phyloP scores from a whole-genome alignment of 2,329 filamentous ascomycete species.

The Fusarium falciforme region DNA sequence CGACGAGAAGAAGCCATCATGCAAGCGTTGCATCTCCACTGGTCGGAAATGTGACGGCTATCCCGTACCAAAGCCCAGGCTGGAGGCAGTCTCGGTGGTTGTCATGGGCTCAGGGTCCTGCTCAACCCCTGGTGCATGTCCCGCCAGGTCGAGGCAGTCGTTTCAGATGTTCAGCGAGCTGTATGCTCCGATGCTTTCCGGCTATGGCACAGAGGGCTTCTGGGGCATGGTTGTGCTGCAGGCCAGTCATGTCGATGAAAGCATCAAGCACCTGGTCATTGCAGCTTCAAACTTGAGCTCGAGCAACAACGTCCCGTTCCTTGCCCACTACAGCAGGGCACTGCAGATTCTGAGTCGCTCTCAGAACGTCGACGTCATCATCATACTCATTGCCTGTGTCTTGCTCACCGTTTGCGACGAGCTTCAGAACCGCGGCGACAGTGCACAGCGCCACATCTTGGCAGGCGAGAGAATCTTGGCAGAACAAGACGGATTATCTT shows the following conservation, averaged over 20 bases:
- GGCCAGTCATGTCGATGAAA: neutral
- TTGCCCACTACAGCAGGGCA: neutral
- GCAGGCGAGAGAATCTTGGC: neutral
- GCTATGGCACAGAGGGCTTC: neutral
- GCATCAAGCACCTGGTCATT: neutral
- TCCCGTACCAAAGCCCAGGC: neutral
- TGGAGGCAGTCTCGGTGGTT: neutral
- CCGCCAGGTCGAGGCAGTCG: neutral
- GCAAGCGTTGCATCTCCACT: neutral
- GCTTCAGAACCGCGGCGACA: neutral
- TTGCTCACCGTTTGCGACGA: neutral
- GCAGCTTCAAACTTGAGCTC: neutral
- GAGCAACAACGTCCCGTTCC: neutral
- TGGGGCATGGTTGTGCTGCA: neutral
- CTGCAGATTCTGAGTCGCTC: neutral
- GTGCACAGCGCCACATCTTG: neutral
- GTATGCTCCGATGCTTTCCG: neutral
- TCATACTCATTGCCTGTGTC: neutral
- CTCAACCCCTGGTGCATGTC: neutral
- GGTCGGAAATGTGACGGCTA: neutral
- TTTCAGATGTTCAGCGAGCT: neutral
- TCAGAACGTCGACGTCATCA: neutral
- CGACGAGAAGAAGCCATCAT: neutral
- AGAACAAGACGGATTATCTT: neutral
- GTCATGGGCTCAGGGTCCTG: neutral